These are phyloP conservation scores for Fusarium scirpi DNA, from an alignment of 2,329 filamentous ascomycete species.

Conservation along the genomic window DNA sequence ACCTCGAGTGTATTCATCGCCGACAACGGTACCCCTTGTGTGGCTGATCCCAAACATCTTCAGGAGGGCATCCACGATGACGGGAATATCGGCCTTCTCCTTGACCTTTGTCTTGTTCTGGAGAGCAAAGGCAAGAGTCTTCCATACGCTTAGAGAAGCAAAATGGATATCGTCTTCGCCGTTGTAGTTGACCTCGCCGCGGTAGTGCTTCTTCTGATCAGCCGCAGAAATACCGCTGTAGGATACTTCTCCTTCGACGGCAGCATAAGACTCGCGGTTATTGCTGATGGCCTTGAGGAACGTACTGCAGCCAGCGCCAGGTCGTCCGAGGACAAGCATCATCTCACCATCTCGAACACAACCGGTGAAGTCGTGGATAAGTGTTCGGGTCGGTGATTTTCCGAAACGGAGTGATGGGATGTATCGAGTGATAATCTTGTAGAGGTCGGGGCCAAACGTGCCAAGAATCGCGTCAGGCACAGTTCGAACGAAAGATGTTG, in stretches of 20 bases:
- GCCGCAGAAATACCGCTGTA: slow-evolving; percentile 79
- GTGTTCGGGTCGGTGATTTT: slow-evolving; percentile 43
- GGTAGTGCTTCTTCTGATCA: slow-evolving; percentile 75
- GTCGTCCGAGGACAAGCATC: slow-evolving; percentile 69
- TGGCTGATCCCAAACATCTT: slow-evolving; percentile 85
- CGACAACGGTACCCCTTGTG: slow-evolving; percentile 79
- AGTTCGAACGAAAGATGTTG: slow-evolving; percentile 76
- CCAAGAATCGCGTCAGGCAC: slow-evolving; percentile 79
- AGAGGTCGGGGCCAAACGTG: slow-evolving; percentile 85
- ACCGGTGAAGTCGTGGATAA: slow-evolving; percentile 52
- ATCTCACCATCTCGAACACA: slow-evolving; percentile 54
- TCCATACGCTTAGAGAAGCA: slow-evolving; percentile 79
- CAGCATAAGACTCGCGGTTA: slow-evolving; percentile 72
- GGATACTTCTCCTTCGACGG: slow-evolving; percentile 74
- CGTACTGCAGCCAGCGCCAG: slow-evolving; percentile 80
- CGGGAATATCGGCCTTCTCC: slow-evolving; percentile 71
- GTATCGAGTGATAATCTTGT: slow-evolving; percentile 65
- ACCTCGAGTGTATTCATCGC: slow-evolving; percentile 78
- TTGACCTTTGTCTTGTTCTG: slow-evolving; percentile 80
- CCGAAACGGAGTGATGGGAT: slow-evolving; percentile 50
- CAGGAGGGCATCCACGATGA: slow-evolving; percentile 77
- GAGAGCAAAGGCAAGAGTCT: slow-evolving; percentile 80
- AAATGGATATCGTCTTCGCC: slow-evolving; percentile 82
- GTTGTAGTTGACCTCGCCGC: slow-evolving; percentile 83
- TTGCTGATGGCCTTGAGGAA: slow-evolving; percentile 83